A percentile compares a stretch with the other conserved stretches of the same genome.
Conservation (phyloP, 495 filamentous ascomycete species). For the Sabuloglossum arenarium region DNA sequence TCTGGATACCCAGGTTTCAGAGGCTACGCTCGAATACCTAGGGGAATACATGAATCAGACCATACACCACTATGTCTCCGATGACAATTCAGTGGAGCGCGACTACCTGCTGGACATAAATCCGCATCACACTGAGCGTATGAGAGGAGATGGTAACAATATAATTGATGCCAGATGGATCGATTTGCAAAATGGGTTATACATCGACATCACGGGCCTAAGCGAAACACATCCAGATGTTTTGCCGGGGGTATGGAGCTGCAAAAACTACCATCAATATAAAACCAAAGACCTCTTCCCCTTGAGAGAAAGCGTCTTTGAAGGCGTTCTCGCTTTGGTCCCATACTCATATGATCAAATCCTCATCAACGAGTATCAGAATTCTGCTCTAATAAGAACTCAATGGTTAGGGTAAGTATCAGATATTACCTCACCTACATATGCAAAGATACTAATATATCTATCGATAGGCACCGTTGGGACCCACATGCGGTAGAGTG, state of each 20-base stretch:
- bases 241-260: constrained; percentile 47
- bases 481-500: neutral
- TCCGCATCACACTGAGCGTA: constrained; percentile 37
- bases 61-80: neutral
- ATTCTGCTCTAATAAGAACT: constrained; percentile 27
- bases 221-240: constrained; percentile 39
- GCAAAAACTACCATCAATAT: constrained; percentile 67
- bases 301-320: constrained; percentile 33
- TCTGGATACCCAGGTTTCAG: constrained; percentile 2
- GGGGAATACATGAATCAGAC: constrained; percentile 1
- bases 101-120: constrained; percentile 64
- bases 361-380: constrained; percentile 36
- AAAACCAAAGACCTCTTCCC: constrained; percentile 28
- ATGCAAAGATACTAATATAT: neutral
- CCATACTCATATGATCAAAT: constrained; percentile 39
- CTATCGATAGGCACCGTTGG: constrained; percentile 17
- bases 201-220: constrained; percentile 75
- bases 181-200: constrained; percentile 54
- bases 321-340: constrained; percentile 37
- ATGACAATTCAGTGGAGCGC: constrained; percentile 12
- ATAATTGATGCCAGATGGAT: constrained; percentile 80
- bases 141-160: constrained; percentile 46
- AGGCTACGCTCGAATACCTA: constrained; percentile 1
- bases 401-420: constrained; percentile 31
- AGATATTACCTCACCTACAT: neutral